These are phyloP conservation scores for Begonia peltatifolia DNA, from an alignment of 306 rosid genomes.

Conservation along the genomic window DNA sequence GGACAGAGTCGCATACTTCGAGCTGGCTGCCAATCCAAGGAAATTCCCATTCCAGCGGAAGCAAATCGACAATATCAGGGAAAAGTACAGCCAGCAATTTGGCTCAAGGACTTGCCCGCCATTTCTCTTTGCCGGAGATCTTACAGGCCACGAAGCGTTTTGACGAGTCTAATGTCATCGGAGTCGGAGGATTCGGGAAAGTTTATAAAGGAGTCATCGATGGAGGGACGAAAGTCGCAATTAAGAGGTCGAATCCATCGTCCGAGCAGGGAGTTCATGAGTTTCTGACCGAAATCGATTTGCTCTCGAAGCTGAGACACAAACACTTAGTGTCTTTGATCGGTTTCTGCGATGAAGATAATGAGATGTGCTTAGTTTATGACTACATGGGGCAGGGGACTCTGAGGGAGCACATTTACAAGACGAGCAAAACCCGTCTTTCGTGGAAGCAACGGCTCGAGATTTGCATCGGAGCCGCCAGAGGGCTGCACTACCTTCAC, in stretches of 20 bases:
- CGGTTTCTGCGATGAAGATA: constrained; percentile 39
- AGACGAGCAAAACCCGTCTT: constrained; percentile 29
- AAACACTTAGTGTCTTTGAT: constrained; percentile 37
- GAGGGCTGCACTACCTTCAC: constrained; percentile 47
- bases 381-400: constrained; percentile 38
- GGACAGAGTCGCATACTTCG: constrained; percentile 25
- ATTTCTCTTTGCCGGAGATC: constrained; percentile 28
- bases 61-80: constrained; percentile 26
- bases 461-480: constrained; percentile 43
- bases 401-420: constrained; percentile 33
- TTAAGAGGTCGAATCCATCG: constrained; percentile 36
- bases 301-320: constrained; percentile 45
- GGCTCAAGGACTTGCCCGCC: constrained; percentile 39
- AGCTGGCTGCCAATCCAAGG: constrained; percentile 42
- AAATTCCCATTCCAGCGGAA: constrained; percentile 28
- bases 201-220: constrained; percentile 37
- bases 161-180: constrained; percentile 31
- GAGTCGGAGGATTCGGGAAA: constrained; percentile 46
- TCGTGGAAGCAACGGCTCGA: constrained; percentile 40
- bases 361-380: constrained; percentile 39
- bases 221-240: constrained; percentile 32
- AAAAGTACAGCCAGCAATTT: constrained; percentile 27
- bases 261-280: constrained; percentile 42
- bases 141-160: constrained; percentile 30
- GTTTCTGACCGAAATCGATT: constrained; percentile 41